Evolutionary conservation across 148 eudicot species (phyloP), one percentile per base, ranked within the genome.

Genomic region (Salicornia ramosissima): DNA sequence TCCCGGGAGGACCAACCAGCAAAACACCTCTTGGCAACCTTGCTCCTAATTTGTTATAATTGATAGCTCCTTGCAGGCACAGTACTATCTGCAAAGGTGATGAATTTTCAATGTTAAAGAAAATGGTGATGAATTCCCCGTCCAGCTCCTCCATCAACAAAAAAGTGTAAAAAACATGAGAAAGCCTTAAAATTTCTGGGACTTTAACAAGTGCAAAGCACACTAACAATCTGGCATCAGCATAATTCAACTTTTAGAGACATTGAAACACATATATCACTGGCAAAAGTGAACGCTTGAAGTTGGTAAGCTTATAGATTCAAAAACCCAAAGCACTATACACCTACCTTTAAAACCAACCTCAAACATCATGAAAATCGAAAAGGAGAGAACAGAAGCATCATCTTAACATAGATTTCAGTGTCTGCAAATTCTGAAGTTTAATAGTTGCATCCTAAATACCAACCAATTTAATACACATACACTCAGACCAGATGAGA

Each of bases 1-100:
- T 90, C 71, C 99, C 99, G 46, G 99, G 99, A 45, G 99, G 96
- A 46, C 99, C 99, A 13, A 94, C 97, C 58, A 94, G 86, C 64
- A 95, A 85, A 69, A 95, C 96, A 25, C 99, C 99, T 86, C 87
- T 81, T 1, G 99, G 99, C 71, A 95, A 80, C 74, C 87, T 91
- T 69, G 99, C 99, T 70, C 99, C 96, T 52, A 95, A 76, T 70
- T 82, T 95, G 64, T 73, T 85, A 77, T 88, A 95, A 68, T 91
- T 86, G 28, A 86, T 89, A 54, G 93, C 75, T 63, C 99, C 99
- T 83, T 85, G 97, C 58, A 95, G 83, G 80, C 97, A 95, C 68
- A 84, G 80, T 19, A 89, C 91, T 82, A 91, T 77, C 99, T 95
- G 70, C 71, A 70, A 69, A 80, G 57, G 40, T 75, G 69, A 71